Evolutionary conservation across 345 rosid genomes (phyloP), one percentile per base, ranked within the genome.

Genomic region (Passiflora organensis): DNA sequence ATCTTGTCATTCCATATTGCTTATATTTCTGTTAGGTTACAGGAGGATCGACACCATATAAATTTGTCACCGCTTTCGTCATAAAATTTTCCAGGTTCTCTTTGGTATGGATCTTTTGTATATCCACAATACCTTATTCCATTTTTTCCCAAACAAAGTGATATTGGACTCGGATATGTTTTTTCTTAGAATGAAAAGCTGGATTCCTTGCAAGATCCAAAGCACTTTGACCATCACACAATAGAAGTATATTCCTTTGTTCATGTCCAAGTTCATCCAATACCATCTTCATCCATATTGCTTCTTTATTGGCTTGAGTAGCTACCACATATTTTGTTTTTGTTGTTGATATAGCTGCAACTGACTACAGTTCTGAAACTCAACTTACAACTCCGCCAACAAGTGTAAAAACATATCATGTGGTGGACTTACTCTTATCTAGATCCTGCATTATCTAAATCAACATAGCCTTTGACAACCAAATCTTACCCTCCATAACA

Each of bases 401-500:
- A 42, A 42, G 1, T 0, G n/a, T 42, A 14, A 42, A 42, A 2
- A 6, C 16, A 42, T 42, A 42, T 1, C 45, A 0, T 6, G 16
- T 42, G 5, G 16, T 42, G 2, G 45, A 42, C 15, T 42, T 42
- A 4, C 2, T 14, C 15, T 42, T 9, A 4, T 13, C 8, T 5
- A 42, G 15, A 5, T n/a, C 21, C 37, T 4, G 38, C 13, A 28
- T n/a, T 25, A n/a, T 48, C 32, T 10, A n/a, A 48, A 13, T 48
- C 51, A 48, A 23, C 32, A 48, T 48, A 22, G 10, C 51, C 32
- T 20, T 14, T 48, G 15, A 48, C 1, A 48, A 48, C 13, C 10
- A 48, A 48, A 5, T 48, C 25, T 48, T 16, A 48, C 22, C 51
- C 34, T 48, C 32, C 32, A 23, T 48, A 48, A 23, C 51, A 48